Evolutionary conservation across 176 grass and related monocot species (phyloP), one percentile per base, ranked within the genome.

Genomic region (Zea mays): DNA sequence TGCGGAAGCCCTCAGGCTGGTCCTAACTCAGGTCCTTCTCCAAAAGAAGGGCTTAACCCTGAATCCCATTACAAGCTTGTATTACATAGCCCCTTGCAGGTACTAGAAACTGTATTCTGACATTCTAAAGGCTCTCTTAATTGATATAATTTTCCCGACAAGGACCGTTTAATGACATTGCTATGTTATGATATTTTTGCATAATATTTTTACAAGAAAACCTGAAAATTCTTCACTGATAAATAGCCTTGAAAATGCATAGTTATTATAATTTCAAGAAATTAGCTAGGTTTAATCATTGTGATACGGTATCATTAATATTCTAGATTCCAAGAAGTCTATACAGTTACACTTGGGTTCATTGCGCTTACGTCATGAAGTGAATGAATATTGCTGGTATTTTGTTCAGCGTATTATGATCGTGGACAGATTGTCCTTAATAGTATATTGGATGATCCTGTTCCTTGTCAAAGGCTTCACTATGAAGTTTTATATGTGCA

Each of bases 1-100:
- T 57, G 92, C 92, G 16, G 96, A 99, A 94, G 96, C 96, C 81
- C 87, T 99, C 71, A 88, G 96, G 48, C 90, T 99, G 71, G 96
- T 99, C 55, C 78, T 99, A 65, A 99, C 96, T 81, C 96, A 99
- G 75, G 89, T 99, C 70, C 96, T 99, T 71, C 96, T 99, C 74
- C 96, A 99, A 90, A 99, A 99, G 79, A 99, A 99, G 81, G 92
- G 96, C 4, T 90, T 99, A 85, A 95, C 87, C 35, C 75, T 99
- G 71, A 99, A 99, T 77, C 96, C 96, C 88, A 87, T 99, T 63
- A 99, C 92, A 84, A 99, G 96, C 81, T 60, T 99, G 69, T 99
- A 99, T 87, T 99, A 99, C 83, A 99, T 99, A 83, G 96, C 96
- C 14, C 96, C 96, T 62, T 99, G 96, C 92, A 99, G 96, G 96